phyloP scores from a whole-genome alignment of 2,329 filamentous ascomycete genomes.

The Pseudogymnoascus sp. region DNA sequence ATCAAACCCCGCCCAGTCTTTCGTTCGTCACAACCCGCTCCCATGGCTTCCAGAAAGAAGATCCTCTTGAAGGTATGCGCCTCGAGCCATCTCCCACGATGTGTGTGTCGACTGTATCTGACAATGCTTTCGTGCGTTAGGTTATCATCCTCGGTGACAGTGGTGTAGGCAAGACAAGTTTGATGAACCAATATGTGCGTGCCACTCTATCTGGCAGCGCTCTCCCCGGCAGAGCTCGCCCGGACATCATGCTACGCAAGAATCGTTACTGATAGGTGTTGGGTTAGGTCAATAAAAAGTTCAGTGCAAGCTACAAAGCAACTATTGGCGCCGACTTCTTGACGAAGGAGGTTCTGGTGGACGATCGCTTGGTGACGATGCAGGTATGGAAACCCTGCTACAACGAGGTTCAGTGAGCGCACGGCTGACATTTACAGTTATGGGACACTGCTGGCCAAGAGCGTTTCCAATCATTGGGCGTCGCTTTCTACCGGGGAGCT shows the following conservation, averaged over 20 bases:
- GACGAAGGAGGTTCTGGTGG: slow-evolving; percentile 94
- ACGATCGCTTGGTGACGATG: slow-evolving; percentile 97
- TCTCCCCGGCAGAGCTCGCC: neutral
- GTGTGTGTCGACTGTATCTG: neutral
- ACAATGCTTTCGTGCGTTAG: slow-evolving; percentile 38
- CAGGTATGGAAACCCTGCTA: slow-evolving; percentile 53
- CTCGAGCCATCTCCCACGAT: slow-evolving; percentile 11
- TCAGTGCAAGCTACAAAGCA: slow-evolving; percentile 98
- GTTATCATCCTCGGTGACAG: slow-evolving; percentile 99
- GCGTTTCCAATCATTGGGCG: slow-evolving; percentile 91
- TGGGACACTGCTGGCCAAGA: slow-evolving; percentile 98
- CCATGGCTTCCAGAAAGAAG: slow-evolving; percentile 58
- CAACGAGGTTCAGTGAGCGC: neutral
- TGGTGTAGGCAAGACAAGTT: slow-evolving; percentile 96
- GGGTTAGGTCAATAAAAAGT: slow-evolving; percentile 96
- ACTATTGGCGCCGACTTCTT: slow-evolving; percentile 98
- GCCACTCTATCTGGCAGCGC: slow-evolving; percentile 13
- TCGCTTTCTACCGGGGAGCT: slow-evolving; percentile 94
- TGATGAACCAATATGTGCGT: slow-evolving; percentile 99
- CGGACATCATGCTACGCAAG: neutral
- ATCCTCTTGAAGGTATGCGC: slow-evolving; percentile 55
- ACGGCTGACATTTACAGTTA: slow-evolving; percentile 48
- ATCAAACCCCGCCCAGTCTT: neutral
- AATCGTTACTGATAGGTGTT: slow-evolving; percentile 4
- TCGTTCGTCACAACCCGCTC: neutral